A percentile compares a stretch with the other conserved stretches of the same genome.
These are phyloP conservation scores for Jaltomata sinuosa DNA, from an alignment of 257 asterid genomes.

Conservation along the genomic window DNA sequence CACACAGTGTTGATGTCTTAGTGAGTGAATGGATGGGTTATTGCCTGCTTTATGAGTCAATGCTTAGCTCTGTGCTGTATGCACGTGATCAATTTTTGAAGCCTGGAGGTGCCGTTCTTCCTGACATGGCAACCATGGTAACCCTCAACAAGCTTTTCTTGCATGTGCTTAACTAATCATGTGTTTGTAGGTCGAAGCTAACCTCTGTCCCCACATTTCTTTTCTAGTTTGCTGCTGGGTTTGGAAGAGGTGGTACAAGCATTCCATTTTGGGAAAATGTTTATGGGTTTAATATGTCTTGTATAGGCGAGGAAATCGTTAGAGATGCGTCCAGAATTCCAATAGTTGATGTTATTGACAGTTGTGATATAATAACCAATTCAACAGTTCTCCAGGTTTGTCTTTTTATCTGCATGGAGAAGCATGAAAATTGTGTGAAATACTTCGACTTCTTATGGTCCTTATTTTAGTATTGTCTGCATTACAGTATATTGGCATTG, in stretches of 20 bases:
- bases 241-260: slow-evolving; percentile 85
- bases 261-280: slow-evolving; percentile 93
- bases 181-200: not conserved
- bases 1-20: slow-evolving; percentile 71
- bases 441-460: not conserved
- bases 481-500: not conserved
- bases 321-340: slow-evolving; percentile 72
- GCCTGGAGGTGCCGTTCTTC: slow-evolving; percentile 94
- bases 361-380: slow-evolving; percentile 53
- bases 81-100: slow-evolving; percentile 96
- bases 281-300: slow-evolving; percentile 84
- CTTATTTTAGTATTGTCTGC: not conserved
- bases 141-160: slow-evolving; percentile 8
- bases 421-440: not conserved
- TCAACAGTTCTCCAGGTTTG: slow-evolving; percentile 77
- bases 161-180: not conserved
- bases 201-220: not conserved
- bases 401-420: not conserved
- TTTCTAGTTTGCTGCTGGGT: slow-evolving; percentile 81
- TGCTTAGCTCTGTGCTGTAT: slow-evolving; percentile 78
- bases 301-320: slow-evolving; percentile 61
- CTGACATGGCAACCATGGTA: slow-evolving; percentile 94
- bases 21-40: slow-evolving; percentile 99
- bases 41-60: slow-evolving; percentile 92
- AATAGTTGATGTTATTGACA: slow-evolving; percentile 57